Conservation (phyloP, 345 rosid species). For the Linum usitatissimum region DNA sequence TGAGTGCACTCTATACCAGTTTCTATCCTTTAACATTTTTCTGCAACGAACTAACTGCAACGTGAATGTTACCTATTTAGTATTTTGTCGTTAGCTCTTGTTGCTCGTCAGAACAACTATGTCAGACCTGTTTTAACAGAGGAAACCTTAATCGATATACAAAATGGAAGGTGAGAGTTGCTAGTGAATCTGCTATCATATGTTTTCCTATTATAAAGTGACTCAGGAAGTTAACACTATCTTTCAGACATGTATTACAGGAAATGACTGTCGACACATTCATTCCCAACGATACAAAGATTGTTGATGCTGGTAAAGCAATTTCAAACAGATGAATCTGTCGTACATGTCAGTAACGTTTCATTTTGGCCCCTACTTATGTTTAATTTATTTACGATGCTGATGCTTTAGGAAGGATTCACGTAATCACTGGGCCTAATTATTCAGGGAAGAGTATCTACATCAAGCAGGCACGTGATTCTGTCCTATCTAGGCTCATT, state of each 20-base stretch:
- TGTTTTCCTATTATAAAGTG: neutral
- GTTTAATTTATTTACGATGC: conserved; percentile 12
- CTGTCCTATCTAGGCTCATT: neutral
- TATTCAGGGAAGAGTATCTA: conserved; percentile 97
- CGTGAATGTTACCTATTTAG: conserved; percentile 25
- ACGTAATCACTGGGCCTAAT: conserved; percentile 91
- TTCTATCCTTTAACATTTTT: neutral
- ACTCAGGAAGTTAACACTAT: conserved; percentile 5
- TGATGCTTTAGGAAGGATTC: conserved; percentile 52
- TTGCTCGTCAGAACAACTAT: conserved; percentile 88
- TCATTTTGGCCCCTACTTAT: too few relatives aligned
- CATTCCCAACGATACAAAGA: conserved; percentile 81
- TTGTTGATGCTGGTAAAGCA: conserved; percentile 45
- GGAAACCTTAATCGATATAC: conserved; percentile 63
- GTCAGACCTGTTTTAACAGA: conserved; percentile 72
- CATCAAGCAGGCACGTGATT: conserved; percentile 62
- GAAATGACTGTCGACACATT: conserved; percentile 96
- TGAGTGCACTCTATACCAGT: conserved; percentile 20
- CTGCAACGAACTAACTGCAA: conserved; percentile 8
- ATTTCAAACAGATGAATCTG: conserved; percentile 10
- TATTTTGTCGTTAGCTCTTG: conserved; percentile 68
- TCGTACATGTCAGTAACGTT: neutral
- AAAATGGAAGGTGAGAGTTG: conserved; percentile 62
- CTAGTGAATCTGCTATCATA: neutral
- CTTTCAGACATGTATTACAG: conserved; percentile 85